Evolutionary conservation across 2,329 filamentous ascomycete species (phyloP).

Genomic region (Cercospora beticola): DNA sequence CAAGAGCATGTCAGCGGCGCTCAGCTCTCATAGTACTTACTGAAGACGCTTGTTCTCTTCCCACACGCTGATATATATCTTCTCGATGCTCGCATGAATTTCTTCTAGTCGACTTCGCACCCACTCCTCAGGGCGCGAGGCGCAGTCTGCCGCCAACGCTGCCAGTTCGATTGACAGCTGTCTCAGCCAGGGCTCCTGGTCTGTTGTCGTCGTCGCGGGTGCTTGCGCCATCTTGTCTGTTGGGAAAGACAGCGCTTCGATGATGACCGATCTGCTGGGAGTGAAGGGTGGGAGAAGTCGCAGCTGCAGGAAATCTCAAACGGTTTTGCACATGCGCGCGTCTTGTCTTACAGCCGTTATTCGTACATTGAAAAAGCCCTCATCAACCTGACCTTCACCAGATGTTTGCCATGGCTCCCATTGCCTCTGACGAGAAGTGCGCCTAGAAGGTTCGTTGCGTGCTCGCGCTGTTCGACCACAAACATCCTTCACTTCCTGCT

Average conservation of each 20-base stretch:
- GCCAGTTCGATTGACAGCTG: not conserved
- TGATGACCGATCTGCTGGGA: not conserved
- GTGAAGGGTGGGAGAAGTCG: not conserved
- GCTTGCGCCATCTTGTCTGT: not conserved
- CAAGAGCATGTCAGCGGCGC: not conserved
- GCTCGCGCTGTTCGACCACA: not conserved
- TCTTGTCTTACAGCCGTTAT: not conserved
- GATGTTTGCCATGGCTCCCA: not conserved
- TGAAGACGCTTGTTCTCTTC: not conserved
- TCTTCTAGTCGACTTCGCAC: not conserved
- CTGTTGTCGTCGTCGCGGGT: not conserved
- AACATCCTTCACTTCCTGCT: not conserved
- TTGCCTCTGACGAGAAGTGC: not conserved
- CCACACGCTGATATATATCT: not conserved
- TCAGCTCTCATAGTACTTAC: not conserved
- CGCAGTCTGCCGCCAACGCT: not conserved
- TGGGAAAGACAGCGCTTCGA: not conserved
- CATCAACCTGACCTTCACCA: not conserved
- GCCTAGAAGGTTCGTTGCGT: not conserved
- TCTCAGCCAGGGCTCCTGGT: not conserved
- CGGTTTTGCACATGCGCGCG: not conserved
- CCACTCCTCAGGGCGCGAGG: not conserved
- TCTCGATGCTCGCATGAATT: not conserved
- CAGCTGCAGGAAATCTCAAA: not conserved
- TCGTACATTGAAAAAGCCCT: not conserved